A percentile compares a stretch with the other conserved stretches of the same genome.
Conservation (phyloP, 805 yeast species). For the Kuraishia borneana region DNA sequence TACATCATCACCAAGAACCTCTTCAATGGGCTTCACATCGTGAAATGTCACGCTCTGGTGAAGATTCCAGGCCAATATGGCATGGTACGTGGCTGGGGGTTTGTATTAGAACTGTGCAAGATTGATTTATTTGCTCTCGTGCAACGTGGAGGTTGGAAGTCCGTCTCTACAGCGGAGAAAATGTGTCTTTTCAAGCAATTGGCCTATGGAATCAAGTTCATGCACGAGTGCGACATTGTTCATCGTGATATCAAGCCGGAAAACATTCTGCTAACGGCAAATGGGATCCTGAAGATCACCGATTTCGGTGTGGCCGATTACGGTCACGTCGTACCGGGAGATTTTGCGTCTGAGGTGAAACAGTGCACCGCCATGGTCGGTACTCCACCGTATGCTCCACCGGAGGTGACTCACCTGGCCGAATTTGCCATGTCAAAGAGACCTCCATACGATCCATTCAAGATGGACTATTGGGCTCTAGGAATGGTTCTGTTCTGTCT, state of each 20-base stretch:
- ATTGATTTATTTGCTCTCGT: conserved; percentile 51
- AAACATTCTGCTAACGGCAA: conserved; percentile 58
- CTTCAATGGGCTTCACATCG: conserved; percentile 49
- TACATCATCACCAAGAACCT: conserved; percentile 51
- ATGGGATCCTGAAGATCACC: conserved; percentile 60
- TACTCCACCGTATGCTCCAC: conserved; percentile 77
- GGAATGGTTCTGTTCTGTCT: conserved; percentile 63
- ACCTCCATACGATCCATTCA: conserved; percentile 44
- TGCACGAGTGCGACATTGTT: conserved; percentile 73
- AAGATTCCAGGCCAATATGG: conserved; percentile 45
- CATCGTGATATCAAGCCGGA: conserved; percentile 96
- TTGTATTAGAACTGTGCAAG: conserved; percentile 54
- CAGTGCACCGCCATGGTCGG: conserved; percentile 50
- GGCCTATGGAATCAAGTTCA: conserved; percentile 48
- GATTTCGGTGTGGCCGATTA: conserved; percentile 87
- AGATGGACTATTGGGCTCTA: conserved; percentile 68
- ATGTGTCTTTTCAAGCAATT: conserved; percentile 69
- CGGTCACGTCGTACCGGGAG: conserved; percentile 48
- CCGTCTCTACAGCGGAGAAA: conserved; percentile 38
- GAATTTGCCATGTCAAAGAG: conserved; percentile 23
- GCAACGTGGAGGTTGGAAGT: conserved; percentile 50
- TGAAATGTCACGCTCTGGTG: conserved; percentile 43
- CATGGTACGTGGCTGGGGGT: conserved; percentile 72
- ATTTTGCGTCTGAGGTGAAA: conserved; percentile 32
- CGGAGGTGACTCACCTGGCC: conserved; percentile 54